Conservation (phyloP, 2,329 filamentous ascomycete species). For the Claviceps humidiphila region DNA sequence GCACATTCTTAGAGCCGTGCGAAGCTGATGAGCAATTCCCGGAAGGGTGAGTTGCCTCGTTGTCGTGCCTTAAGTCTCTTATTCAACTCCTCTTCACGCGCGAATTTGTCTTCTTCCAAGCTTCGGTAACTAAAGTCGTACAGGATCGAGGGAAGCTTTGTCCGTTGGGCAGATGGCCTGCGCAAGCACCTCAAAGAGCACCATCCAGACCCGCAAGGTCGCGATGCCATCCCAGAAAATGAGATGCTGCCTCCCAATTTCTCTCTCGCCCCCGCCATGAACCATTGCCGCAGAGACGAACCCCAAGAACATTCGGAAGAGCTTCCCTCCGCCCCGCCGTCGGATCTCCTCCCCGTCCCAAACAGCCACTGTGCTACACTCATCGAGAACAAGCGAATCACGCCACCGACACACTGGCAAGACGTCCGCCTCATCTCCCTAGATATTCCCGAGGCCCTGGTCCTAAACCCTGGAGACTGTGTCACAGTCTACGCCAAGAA, state of each 20-base stretch:
- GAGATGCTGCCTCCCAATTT: slow-evolving; percentile 64
- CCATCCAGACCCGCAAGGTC: slow-evolving; percentile 54
- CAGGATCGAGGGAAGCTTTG: slow-evolving; percentile 69
- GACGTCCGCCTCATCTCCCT: slow-evolving; percentile 77
- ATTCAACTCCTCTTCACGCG: background rate
- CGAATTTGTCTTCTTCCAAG: background rate
- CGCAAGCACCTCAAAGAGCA: slow-evolving; percentile 50
- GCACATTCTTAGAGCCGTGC: slow-evolving; percentile 60
- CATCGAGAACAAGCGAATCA: slow-evolving; percentile 56
- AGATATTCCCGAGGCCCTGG: slow-evolving; percentile 17
- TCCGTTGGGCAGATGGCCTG: slow-evolving; percentile 63
- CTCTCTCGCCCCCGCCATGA: slow-evolving; percentile 19
- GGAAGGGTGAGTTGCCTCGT: slow-evolving; percentile 50
- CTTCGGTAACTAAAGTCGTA: background rate
- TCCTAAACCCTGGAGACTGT: slow-evolving; percentile 60
- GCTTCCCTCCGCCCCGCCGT: slow-evolving; percentile 15
- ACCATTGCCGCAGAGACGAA: background rate
- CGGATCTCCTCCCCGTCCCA: slow-evolving; percentile 40
- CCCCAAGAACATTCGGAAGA: slow-evolving; percentile 8
- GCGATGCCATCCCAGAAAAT: slow-evolving; percentile 59
- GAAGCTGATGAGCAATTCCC: slow-evolving; percentile 91
- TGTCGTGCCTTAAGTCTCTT: slow-evolving; percentile 14
- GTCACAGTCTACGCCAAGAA: slow-evolving; percentile 80
- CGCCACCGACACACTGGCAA: slow-evolving; percentile 72
- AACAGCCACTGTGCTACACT: slow-evolving; percentile 45